Evolutionary conservation across 768 basidiomycete species (phyloP).

Genomic region (Calocera viscosa): DNA sequence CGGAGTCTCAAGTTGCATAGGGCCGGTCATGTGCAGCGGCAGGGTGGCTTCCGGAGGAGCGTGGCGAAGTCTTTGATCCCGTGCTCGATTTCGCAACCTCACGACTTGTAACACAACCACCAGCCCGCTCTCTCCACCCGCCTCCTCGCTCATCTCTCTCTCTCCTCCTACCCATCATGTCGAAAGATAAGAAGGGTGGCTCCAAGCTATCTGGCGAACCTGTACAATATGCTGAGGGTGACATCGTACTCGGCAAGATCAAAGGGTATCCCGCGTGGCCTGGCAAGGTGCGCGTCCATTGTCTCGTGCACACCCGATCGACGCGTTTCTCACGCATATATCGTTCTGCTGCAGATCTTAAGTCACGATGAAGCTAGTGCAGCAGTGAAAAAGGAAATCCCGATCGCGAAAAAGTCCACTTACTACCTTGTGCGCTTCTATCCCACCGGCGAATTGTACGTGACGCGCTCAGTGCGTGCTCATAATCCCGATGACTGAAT

Average conservation of each 20-base stretch:
- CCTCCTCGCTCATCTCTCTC: background rate
- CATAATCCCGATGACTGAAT: background rate
- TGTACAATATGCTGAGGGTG: constrained; percentile 52
- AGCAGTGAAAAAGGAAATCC: constrained; percentile 55
- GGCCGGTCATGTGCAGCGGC: background rate
- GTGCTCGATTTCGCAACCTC: constrained; percentile 6
- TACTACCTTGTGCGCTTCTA: constrained; percentile 79
- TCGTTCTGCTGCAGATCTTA: constrained; percentile 46
- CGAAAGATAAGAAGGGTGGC: background rate
- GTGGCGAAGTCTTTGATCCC: constrained; percentile 7
- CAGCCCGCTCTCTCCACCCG: background rate
- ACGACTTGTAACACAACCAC: background rate
- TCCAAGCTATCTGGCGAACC: background rate
- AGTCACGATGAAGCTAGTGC: constrained; percentile 55
- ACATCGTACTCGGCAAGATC: constrained; percentile 83
- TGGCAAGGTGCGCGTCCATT: constrained; percentile 58
- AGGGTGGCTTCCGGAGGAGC: background rate
- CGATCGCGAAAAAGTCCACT: constrained; percentile 53
- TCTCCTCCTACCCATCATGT: background rate
- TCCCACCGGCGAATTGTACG: constrained; percentile 88
- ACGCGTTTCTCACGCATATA: constrained; percentile 8
- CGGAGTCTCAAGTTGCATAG: background rate
- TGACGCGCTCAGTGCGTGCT: constrained; percentile 19
- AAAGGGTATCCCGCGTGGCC: constrained; percentile 95
- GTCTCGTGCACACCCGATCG: constrained; percentile 17